These are phyloP conservation scores for Strigomonas galati DNA, from an alignment of 208 protist species.

Conservation along the genomic window DNA sequence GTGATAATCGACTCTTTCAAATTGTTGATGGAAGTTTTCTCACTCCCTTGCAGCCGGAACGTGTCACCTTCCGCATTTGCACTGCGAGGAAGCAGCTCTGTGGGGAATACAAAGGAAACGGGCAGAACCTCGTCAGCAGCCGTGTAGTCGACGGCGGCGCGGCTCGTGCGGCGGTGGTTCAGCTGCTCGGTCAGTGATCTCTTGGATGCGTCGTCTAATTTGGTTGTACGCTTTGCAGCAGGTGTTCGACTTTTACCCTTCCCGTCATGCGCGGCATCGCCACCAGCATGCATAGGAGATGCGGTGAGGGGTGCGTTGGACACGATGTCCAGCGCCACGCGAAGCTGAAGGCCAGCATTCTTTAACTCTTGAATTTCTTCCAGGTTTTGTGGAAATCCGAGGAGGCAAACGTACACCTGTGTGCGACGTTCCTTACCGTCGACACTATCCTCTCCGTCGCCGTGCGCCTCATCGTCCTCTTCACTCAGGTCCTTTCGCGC, in stretches of 20 bases:
- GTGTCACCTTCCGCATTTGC: not conserved
- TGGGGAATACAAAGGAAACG: conserved; percentile 21
- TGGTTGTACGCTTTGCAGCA: not conserved
- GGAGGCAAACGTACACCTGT: conserved; percentile 18
- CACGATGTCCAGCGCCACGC: conserved; percentile 5
- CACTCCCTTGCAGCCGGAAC: conserved; percentile 18
- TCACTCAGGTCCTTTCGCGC: conserved; percentile 40
- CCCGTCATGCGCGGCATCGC: not conserved
- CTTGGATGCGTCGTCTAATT: not conserved
- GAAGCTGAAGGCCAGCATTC: not conserved
- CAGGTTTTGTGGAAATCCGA: conserved; percentile 27
- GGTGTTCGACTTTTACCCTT: not conserved
- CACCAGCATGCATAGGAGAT: not conserved
- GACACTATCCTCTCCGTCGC: not conserved
- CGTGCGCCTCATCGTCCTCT: conserved; percentile 27
- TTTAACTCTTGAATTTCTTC: not conserved
- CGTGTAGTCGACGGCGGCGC: not conserved
- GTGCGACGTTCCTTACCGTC: not conserved
- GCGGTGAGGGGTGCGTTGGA: conserved; percentile 2
- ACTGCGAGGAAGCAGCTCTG: conserved; percentile 1
- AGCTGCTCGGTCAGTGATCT: not conserved
- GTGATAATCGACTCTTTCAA: conserved; percentile 22
- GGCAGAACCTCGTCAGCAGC: conserved; percentile 21
- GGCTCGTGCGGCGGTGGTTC: not conserved
- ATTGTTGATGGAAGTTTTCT: conserved; percentile 23